Evolutionary conservation across 371 early-diverging fungal species (phyloP).

Genomic region (Thermomucor indicae-seudaticae): DNA sequence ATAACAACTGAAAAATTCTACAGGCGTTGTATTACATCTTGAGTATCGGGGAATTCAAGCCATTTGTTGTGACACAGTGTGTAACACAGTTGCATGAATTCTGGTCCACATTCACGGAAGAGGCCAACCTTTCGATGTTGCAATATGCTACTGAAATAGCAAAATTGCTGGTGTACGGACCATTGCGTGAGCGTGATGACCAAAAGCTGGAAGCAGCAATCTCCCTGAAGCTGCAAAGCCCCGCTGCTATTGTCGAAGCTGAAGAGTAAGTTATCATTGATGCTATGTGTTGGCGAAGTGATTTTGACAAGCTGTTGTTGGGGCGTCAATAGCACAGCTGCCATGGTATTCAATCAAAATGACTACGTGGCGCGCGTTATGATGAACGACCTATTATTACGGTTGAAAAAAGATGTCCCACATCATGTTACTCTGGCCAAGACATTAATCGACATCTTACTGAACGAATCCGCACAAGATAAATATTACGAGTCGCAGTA

Average conservation of each 20-base stretch:
- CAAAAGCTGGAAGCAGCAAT: constrained; percentile 52
- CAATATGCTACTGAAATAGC: constrained; percentile 35
- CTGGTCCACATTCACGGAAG: constrained; percentile 28
- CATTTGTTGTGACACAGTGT: constrained; percentile 30
- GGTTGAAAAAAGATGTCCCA: constrained; percentile 26
- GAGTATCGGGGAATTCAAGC: constrained; percentile 32
- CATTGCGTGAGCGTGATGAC: constrained; percentile 50
- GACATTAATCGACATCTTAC: constrained; percentile 24
- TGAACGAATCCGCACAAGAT: constrained; percentile 16
- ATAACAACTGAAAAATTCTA: no score
- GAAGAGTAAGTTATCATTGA: constrained; percentile 28
- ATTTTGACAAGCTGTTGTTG: no score
- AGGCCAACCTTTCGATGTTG: constrained; percentile 29
- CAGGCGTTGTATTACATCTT: constrained; percentile 29
- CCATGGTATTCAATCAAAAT: constrained; percentile 29
- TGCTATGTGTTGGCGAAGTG: no score
- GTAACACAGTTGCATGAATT: constrained; percentile 24
- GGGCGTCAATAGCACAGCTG: constrained; percentile 27
- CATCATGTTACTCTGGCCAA: constrained; percentile 29
- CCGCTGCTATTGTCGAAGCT: constrained; percentile 19
- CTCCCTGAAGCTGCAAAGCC: constrained; percentile 31
- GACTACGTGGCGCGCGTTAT: constrained; percentile 57
- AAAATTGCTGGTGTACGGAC: constrained; percentile 48
- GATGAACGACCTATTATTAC: constrained; percentile 48
- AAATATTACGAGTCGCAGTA: constrained; percentile 26